phyloP scores from a whole-genome alignment of 352 stramenopile genomes.

The Pythium sp. region DNA sequence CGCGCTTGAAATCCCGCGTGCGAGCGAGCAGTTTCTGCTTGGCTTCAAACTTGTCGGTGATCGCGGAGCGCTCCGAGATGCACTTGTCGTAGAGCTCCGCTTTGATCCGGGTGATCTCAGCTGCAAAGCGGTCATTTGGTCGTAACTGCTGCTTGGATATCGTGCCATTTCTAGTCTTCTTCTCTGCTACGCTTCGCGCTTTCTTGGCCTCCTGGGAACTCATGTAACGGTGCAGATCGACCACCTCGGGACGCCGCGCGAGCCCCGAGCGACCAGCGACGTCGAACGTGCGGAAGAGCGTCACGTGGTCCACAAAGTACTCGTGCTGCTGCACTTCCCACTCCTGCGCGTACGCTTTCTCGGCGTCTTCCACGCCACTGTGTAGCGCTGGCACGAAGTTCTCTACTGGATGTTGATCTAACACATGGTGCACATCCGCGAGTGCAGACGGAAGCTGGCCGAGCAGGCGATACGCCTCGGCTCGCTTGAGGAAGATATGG shows the following conservation, averaged over 20 bases:
- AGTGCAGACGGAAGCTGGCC: conserved; percentile 50
- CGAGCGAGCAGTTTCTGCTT: conserved; percentile 25
- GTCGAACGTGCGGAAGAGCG: conserved; percentile 48
- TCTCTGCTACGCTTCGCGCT: conserved; percentile 8
- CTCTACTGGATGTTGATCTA: conserved; percentile 26
- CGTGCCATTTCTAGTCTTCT: neutral
- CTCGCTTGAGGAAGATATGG: conserved; percentile 39
- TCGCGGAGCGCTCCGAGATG: neutral
- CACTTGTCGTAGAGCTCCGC: conserved; percentile 16
- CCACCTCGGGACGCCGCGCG: conserved; percentile 38
- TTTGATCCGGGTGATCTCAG: conserved; percentile 19
- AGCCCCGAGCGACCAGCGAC: conserved; percentile 36
- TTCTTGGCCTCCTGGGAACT: conserved; percentile 19
- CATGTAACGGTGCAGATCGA: conserved; percentile 23
- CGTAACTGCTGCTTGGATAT: conserved; percentile 10
- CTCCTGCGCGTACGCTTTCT: conserved; percentile 19
- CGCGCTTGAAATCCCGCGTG: conserved; percentile 54
- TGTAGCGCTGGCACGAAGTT: conserved; percentile 4
- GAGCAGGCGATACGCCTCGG: conserved; percentile 39
- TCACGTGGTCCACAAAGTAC: conserved; percentile 52
- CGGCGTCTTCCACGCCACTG: conserved; percentile 13
- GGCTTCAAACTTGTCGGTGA: conserved; percentile 22
- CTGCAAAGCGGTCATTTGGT: conserved; percentile 37
- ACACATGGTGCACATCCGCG: conserved; percentile 33
- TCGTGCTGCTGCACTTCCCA: conserved; percentile 46